Percentiles rank a stretch among this genome's conserved stretches.
These are phyloP conservation scores for Epichloe hybrida DNA, from an alignment of 2,329 filamentous ascomycete genomes.

Conservation along the genomic window DNA sequence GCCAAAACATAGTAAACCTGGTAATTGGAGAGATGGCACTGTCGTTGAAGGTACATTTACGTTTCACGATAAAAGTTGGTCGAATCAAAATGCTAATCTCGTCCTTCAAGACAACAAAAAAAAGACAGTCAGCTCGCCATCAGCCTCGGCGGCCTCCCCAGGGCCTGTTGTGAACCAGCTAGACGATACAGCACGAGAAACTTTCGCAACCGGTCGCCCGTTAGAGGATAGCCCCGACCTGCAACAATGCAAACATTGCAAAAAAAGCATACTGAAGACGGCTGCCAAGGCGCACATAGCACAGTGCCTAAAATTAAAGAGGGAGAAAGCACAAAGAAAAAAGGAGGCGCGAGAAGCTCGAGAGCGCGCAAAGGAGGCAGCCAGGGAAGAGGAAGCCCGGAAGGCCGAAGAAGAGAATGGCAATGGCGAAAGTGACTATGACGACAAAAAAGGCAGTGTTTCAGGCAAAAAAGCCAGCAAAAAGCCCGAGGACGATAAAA, in stretches of 20 bases:
- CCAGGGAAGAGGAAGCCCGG: constrained; percentile 40
- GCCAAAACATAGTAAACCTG: constrained; percentile 51
- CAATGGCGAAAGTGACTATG: constrained; percentile 32
- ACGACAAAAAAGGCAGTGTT: constrained; percentile 28
- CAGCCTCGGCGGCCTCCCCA: constrained; percentile 32
- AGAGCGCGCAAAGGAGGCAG: constrained; percentile 51
- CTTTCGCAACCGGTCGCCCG: constrained; percentile 69
- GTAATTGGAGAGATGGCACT: constrained; percentile 59
- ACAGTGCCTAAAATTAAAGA: constrained; percentile 72
- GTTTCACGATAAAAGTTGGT: neutral
- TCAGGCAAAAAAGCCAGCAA: constrained; percentile 52
- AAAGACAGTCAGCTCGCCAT: constrained; percentile 29
- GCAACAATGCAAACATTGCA: constrained; percentile 86
- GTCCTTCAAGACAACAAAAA: constrained; percentile 38
- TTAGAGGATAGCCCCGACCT: constrained; percentile 69
- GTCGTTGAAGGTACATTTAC: constrained; percentile 42
- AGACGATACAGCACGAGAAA: constrained; percentile 62
- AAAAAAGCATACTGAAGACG: constrained; percentile 68
- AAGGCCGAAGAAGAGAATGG: constrained; percentile 37
- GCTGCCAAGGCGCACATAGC: constrained; percentile 69
- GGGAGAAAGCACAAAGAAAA: constrained; percentile 68
- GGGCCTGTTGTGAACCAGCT: constrained; percentile 51
- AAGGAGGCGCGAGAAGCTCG: constrained; percentile 61
- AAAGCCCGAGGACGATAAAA: constrained; percentile 55
- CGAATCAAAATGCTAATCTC: neutral